Conservation (phyloP, 2,329 filamentous ascomycete species). For the Aspergillus persii region DNA sequence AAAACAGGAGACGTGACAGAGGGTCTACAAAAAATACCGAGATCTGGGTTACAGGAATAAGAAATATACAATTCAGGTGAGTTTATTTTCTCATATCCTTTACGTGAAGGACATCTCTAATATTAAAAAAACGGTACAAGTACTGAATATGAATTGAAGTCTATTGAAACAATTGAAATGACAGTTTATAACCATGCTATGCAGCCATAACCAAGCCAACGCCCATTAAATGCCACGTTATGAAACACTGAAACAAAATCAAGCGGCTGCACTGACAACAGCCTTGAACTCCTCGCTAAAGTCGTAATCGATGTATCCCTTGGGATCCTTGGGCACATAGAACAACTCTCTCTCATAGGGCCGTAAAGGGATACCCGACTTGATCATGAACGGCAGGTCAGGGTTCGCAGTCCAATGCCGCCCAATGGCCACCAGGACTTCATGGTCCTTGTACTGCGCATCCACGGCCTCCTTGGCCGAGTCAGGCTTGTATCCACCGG, state of each 20-base stretch:
- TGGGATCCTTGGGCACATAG: slow-evolving; percentile 35
- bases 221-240: background rate
- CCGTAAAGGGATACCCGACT: slow-evolving; percentile 36
- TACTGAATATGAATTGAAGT: background rate
- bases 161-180: background rate
- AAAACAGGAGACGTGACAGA: slow-evolving; percentile 30
- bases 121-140: slow-evolving; percentile 4
- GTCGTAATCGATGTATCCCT: slow-evolving; percentile 42
- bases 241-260: background rate
- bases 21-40: slow-evolving; percentile 21
- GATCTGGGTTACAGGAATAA: slow-evolving; percentile 33
- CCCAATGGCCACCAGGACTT: slow-evolving; percentile 41
- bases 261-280: slow-evolving; percentile 18
- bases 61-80: slow-evolving; percentile 29
- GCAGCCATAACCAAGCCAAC: slow-evolving; percentile 2
- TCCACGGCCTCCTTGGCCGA: slow-evolving; percentile 40
- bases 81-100: background rate
- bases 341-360: slow-evolving; percentile 43
- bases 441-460: slow-evolving; percentile 27
- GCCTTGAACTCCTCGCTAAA: slow-evolving; percentile 34
- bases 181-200: slow-evolving; percentile 12
- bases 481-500: slow-evolving; percentile 46
- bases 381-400: slow-evolving; percentile 45
- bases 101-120: background rate
- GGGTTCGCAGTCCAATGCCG: slow-evolving; percentile 47